These are phyloP conservation scores for Paecilomyces dactylethromorphus DNA, from an alignment of 2,329 filamentous ascomycete species.

Conservation along the genomic window DNA sequence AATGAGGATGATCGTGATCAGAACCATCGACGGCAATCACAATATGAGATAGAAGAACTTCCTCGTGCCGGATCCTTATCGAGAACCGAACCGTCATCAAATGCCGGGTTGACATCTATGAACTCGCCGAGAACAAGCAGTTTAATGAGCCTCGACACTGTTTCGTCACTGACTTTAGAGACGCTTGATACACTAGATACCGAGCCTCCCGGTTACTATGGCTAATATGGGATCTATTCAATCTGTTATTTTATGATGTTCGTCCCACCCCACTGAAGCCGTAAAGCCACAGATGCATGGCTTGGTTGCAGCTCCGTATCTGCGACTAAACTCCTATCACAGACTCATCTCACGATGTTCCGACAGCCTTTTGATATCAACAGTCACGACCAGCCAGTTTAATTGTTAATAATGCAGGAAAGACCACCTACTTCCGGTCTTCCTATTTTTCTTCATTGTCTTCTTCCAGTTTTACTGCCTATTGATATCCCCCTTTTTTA, in stretches of 20 bases:
- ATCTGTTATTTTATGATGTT: not conserved
- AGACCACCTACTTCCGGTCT: not conserved
- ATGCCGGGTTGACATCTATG: constrained; percentile 17
- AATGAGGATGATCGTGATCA: constrained; percentile 27
- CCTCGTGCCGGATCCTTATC: constrained; percentile 3
- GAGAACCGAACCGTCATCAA: constrained; percentile 13
- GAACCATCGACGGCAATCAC: constrained; percentile 3
- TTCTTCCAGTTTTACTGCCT: not conserved
- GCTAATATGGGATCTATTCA: constrained; percentile 1
- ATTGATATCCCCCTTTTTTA: not conserved
- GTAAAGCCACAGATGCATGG: not conserved
- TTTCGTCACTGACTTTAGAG: constrained; percentile 19
- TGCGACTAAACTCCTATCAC: not conserved
- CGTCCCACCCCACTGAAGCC: not conserved
- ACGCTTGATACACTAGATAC: constrained; percentile 16
- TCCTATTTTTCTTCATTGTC: not conserved
- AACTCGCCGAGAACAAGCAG: constrained; percentile 20
- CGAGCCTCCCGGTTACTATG: constrained; percentile 8
- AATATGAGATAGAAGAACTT: constrained; percentile 9
- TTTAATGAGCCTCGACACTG: constrained; percentile 20
- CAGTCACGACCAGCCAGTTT: not conserved
- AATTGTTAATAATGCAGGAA: not conserved
- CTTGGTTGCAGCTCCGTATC: not conserved
- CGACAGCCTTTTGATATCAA: not conserved
- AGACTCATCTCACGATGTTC: not conserved